A percentile compares a stretch with the other conserved stretches of the same genome.
Evolutionary conservation across 1,139 yeast species (phyloP).

Genomic region (Eremothecium sinecaudum): DNA sequence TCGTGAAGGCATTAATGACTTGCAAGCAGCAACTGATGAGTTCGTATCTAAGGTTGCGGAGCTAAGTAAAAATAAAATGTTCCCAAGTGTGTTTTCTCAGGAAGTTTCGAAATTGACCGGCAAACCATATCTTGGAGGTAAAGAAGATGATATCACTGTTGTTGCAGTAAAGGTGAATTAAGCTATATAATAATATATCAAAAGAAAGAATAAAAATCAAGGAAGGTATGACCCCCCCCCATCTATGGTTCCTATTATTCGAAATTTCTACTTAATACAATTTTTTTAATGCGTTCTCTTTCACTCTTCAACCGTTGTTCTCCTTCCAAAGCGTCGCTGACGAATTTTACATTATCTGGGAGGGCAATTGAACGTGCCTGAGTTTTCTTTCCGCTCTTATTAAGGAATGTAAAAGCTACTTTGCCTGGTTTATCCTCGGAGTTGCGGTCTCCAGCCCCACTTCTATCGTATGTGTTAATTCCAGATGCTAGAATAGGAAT

Average conservation of each 20-base stretch:
- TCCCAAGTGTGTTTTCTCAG: slow-evolving; percentile 81
- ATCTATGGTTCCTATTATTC: slow-evolving; percentile 26
- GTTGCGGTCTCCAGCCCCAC: not conserved
- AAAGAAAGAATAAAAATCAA: not conserved
- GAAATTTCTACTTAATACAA: slow-evolving; percentile 30
- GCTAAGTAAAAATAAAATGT: slow-evolving; percentile 61
- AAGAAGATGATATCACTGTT: slow-evolving; percentile 88
- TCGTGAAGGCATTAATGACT: slow-evolving; percentile 33
- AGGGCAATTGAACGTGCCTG: slow-evolving; percentile 38
- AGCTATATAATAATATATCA: slow-evolving; percentile 8
- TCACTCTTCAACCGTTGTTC: slow-evolving; percentile 32
- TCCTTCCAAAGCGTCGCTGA: slow-evolving; percentile 35
- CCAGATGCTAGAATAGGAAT: slow-evolving; percentile 19
- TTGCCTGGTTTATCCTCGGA: slow-evolving; percentile 17
- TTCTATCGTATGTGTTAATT: slow-evolving; percentile 2
- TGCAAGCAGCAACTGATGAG: slow-evolving; percentile 39
- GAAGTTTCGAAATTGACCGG: slow-evolving; percentile 63
- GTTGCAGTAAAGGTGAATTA: slow-evolving; percentile 54
- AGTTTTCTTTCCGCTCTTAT: slow-evolving; percentile 42
- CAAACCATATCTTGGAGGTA: slow-evolving; percentile 75
- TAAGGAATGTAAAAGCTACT: slow-evolving; percentile 45
- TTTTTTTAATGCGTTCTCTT: slow-evolving; percentile 32
- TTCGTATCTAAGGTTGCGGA: slow-evolving; percentile 62
- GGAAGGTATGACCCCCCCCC: not conserved
- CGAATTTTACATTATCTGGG: slow-evolving; percentile 43